Evolutionary conservation across 768 basidiomycete genomes (phyloP), one percentile per base, ranked within the genome.

Genomic region (Tulasnella calospora): DNA sequence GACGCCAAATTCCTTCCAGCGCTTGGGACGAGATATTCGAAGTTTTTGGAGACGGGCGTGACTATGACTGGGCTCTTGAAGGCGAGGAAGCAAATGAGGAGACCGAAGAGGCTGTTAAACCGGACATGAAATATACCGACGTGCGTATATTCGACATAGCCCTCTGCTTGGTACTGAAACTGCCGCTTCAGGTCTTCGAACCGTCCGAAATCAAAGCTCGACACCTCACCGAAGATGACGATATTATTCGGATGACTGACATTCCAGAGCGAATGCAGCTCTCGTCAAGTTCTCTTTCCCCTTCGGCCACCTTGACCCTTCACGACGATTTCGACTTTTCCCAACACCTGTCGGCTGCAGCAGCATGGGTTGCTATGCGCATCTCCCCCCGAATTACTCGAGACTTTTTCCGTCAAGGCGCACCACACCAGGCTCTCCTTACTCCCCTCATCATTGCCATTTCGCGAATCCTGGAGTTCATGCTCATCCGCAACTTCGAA

Each of bases 221-320:
- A 55, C 87, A 94, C 87, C 86, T 99, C 38, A 98, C 95, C 3
- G 95, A 96, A 80, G 95, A 94, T 78, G 98, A 99, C 84, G 94
- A 97, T 82, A 86, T 94, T 70, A 96, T 99, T 80, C 92, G 97
- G 70, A 90, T 89, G 23, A 90, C n/a, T 92, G 98, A 99, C 84
- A 90, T 94, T 47, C 98, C 98, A 1, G 98, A 99, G 83, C 92
- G 98, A 71, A 95, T 96, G 92, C 96, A 97, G 83, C 88, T 99
- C 27, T 90, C 92, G 19, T 92, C 91, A 30, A 94, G 93, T 30
- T 92, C 95, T 0, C 85, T 98, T n/a, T 94, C 94, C 0, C 84
- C 86, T 38, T 88, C 88, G 35, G 87, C 92, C 2, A 88, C 88
- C 5, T 85, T 92, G 72, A 90, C 90, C 44, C 83, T 89, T 12